Evolutionary conservation across 208 protist species (phyloP).

Genomic region (Crithidia mellificae): DNA sequence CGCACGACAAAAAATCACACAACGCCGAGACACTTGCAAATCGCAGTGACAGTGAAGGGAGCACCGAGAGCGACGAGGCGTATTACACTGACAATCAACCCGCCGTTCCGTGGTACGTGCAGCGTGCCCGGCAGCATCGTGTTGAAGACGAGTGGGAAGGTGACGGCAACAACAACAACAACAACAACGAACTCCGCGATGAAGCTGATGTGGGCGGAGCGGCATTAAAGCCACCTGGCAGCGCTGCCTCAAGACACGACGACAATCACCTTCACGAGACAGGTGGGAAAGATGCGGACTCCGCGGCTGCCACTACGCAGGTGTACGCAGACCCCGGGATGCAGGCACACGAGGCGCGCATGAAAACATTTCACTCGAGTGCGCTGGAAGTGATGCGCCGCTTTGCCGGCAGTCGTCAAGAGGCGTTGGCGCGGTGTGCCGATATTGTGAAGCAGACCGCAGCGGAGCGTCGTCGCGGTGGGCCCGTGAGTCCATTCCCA

Average conservation of each 20-base stretch:
- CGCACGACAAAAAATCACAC: neutral
- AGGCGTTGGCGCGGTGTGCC: constrained; percentile 73
- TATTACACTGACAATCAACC: neutral
- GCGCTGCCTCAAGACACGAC: too few species aligned
- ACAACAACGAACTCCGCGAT: neutral
- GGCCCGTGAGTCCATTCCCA: neutral
- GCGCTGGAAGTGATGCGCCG: constrained; percentile 72
- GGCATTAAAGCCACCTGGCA: too few species aligned
- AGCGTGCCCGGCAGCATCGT: neutral
- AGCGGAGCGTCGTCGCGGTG: constrained; percentile 14
- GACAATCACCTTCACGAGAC: neutral
- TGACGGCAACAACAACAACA: neutral
- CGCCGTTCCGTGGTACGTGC: neutral
- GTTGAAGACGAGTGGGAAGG: too few species aligned
- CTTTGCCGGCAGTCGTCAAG: constrained; percentile 74
- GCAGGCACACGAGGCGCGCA: constrained; percentile 53
- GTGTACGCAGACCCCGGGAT: constrained; percentile 16
- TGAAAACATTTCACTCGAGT: constrained; percentile 68
- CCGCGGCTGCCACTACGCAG: neutral
- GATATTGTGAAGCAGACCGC: constrained; percentile 59
- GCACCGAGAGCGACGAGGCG: neutral
- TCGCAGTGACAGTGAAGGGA: neutral
- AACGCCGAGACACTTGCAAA: neutral
- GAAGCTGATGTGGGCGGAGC: neutral
- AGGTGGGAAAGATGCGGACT: neutral